Conservation (phyloP, 208 protist genomes). For the Trypanosoma scelopori region DNA sequence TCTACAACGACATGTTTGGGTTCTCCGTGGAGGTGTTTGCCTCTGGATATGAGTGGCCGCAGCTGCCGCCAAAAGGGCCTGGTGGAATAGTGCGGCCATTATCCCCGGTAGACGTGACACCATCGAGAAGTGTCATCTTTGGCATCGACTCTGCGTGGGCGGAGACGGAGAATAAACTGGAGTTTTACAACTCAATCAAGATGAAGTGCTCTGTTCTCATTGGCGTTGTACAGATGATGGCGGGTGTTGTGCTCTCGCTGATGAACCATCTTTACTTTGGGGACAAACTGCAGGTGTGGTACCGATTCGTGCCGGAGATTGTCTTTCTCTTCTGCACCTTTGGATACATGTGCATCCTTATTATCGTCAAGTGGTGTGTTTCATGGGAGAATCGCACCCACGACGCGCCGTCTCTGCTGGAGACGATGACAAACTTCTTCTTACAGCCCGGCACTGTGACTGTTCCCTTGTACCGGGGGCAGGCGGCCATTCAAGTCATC, state of each 20-base stretch:
- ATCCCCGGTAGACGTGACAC: slow-evolving; percentile 54
- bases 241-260: slow-evolving; percentile 94
- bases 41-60: slow-evolving; percentile 52
- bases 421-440: slow-evolving; percentile 94
- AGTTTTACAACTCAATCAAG: slow-evolving; percentile 96
- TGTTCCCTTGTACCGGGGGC: slow-evolving; percentile 73
- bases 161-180: slow-evolving; percentile 95
- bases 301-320: slow-evolving; percentile 96
- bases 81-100: slow-evolving; percentile 45
- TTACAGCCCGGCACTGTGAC: slow-evolving; percentile 77
- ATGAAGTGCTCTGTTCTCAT: slow-evolving; percentile 93
- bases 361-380: slow-evolving; percentile 97
- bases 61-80: slow-evolving; percentile 46
- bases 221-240: slow-evolving; percentile 96
- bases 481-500: slow-evolving; percentile 80
- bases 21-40: slow-evolving; percentile 86
- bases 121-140: slow-evolving; percentile 48
- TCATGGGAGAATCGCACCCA: slow-evolving; percentile 83
- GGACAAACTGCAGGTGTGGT: slow-evolving; percentile 86
- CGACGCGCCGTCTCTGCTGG: slow-evolving; percentile 82
- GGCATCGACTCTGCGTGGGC: slow-evolving; percentile 90
- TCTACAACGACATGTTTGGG: slow-evolving; percentile 97
- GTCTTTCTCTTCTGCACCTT: slow-evolving; percentile 95
- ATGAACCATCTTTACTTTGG: slow-evolving; percentile 95
- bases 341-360: slow-evolving; percentile 97